A percentile compares a stretch with the other conserved stretches of the same genome.
These are phyloP conservation scores for Neofusicoccum cordaticola DNA, from an alignment of 2,329 filamentous ascomycete genomes.

Conservation along the genomic window DNA sequence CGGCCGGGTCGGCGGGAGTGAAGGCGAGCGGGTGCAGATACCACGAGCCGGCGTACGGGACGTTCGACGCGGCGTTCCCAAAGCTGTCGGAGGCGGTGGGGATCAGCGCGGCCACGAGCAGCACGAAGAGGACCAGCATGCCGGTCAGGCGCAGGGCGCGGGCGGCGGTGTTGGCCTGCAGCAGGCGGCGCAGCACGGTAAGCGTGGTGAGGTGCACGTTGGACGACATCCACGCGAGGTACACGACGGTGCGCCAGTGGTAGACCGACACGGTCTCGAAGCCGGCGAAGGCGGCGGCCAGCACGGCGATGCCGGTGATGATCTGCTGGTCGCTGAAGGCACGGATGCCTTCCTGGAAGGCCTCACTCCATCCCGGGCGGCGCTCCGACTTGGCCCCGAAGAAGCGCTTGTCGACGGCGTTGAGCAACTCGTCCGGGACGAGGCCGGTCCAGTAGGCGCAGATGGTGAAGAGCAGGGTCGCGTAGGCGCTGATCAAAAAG, in stretches of 20 bases:
- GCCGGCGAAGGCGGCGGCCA: slow-evolving; percentile 19
- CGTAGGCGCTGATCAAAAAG: not conserved
- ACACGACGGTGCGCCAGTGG: slow-evolving; percentile 23
- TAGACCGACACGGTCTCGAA: not conserved
- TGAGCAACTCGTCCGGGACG: not conserved
- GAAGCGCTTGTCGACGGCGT: not conserved
- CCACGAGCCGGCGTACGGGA: not conserved
- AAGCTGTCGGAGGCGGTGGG: not conserved
- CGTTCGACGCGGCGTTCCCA: not conserved
- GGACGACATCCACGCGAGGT: slow-evolving; percentile 23
- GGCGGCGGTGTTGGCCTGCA: slow-evolving; percentile 17
- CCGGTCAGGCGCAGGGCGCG: slow-evolving; percentile 18
- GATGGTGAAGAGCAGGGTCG: not conserved
- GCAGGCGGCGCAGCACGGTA: slow-evolving; percentile 19
- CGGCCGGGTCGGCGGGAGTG: not conserved
- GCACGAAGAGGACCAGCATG: slow-evolving; percentile 18
- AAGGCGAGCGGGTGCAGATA: not conserved
- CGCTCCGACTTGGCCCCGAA: not conserved
- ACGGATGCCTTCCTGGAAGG: slow-evolving; percentile 17
- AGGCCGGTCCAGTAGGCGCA: not conserved
- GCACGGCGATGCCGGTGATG: slow-evolving; percentile 22
- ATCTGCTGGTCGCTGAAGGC: slow-evolving; percentile 24
- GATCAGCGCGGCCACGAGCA: slow-evolving; percentile 3
- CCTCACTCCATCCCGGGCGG: not conserved
- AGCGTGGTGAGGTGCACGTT: slow-evolving; percentile 23